Percentiles rank a stretch among this genome's conserved stretches.
Conservation (phyloP, 805 yeast species). For the Suhomyces canberraensis region DNA sequence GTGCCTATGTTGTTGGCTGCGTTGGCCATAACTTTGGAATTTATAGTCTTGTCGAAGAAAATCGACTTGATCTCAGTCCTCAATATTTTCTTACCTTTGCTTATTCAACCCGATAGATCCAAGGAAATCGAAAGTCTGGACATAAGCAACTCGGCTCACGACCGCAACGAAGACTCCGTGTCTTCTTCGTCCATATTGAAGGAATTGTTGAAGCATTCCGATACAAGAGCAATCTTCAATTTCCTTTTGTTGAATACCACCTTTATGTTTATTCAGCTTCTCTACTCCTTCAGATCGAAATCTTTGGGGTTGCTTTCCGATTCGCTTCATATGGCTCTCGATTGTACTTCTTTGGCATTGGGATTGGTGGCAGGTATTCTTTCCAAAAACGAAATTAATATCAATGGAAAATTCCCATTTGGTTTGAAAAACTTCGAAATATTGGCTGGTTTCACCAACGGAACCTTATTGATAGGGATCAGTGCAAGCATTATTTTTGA, state of each 20-base stretch:
- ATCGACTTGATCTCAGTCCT: constrained; percentile 8
- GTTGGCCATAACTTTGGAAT: constrained; percentile 18
- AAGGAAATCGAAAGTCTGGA: constrained; percentile 3
- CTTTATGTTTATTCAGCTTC: constrained; percentile 90
- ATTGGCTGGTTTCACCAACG: constrained; percentile 93
- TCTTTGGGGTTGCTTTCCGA: constrained; percentile 90
- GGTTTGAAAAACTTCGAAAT: constrained; percentile 85
- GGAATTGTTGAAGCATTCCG: constrained; percentile 41
- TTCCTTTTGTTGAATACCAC: constrained; percentile 81
- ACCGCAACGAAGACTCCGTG: neutral
- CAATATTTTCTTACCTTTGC: constrained; percentile 16
- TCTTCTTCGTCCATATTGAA: constrained; percentile 17
- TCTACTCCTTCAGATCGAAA: constrained; percentile 89
- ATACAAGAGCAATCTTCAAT: constrained; percentile 85
- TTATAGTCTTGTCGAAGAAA: constrained; percentile 14
- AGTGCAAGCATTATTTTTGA: constrained; percentile 86
- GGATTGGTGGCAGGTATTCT: constrained; percentile 82
- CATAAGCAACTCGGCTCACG: neutral
- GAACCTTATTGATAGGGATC: constrained; percentile 81
- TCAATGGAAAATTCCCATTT: constrained; percentile 76
- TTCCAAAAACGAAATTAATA: constrained; percentile 35
- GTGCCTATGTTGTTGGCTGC: constrained; percentile 17
- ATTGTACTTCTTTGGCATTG: constrained; percentile 83
- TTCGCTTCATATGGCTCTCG: constrained; percentile 93
- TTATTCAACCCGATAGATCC: constrained; percentile 19